phyloP scores from a whole-genome alignment of 2,329 filamentous ascomycete genomes.

The Alternaria gansuensis region DNA sequence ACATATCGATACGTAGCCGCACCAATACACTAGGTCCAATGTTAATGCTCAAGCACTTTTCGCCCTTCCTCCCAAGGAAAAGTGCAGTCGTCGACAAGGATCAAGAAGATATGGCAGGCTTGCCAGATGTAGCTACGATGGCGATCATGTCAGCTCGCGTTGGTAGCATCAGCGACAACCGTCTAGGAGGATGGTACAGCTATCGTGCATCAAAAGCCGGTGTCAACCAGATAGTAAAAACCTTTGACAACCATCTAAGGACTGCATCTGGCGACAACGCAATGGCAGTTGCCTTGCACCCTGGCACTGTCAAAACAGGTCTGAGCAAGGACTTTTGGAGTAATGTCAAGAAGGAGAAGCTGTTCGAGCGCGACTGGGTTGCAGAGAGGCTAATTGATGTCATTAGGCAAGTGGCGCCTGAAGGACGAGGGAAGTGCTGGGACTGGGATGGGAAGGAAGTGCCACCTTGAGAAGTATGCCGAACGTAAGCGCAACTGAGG shows the following conservation, averaged over 20 bases:
- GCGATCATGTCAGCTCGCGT: constrained; percentile 82
- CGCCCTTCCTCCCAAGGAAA: constrained; percentile 71
- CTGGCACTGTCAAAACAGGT: constrained; percentile 80
- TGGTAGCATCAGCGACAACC: constrained; percentile 76
- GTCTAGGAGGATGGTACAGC: constrained; percentile 80
- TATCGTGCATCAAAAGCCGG: constrained; percentile 81
- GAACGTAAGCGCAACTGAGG: constrained; percentile 7
- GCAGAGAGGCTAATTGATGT: constrained; percentile 71
- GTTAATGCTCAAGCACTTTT: constrained; percentile 79
- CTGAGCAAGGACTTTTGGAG: constrained; percentile 77
- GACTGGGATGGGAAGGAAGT: constrained; percentile 54
- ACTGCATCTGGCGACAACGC: constrained; percentile 68
- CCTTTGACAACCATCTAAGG: constrained; percentile 72
- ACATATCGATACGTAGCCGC: constrained; percentile 39
- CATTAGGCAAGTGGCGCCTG: constrained; percentile 70
- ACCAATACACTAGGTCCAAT: constrained; percentile 79
- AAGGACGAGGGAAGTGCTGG: constrained; percentile 52
- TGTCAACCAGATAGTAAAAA: constrained; percentile 75
- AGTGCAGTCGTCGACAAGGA: constrained; percentile 15
- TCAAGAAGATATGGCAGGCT: constrained; percentile 33
- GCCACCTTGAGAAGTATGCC: constrained; percentile 38
- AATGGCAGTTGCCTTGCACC: constrained; percentile 75
- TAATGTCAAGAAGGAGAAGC: constrained; percentile 66
- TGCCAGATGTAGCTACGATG: constrained; percentile 68
- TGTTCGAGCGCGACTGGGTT: constrained; percentile 73